Conservation (phyloP, 768 basidiomycete species). For the Tricholoma saponaceum region DNA sequence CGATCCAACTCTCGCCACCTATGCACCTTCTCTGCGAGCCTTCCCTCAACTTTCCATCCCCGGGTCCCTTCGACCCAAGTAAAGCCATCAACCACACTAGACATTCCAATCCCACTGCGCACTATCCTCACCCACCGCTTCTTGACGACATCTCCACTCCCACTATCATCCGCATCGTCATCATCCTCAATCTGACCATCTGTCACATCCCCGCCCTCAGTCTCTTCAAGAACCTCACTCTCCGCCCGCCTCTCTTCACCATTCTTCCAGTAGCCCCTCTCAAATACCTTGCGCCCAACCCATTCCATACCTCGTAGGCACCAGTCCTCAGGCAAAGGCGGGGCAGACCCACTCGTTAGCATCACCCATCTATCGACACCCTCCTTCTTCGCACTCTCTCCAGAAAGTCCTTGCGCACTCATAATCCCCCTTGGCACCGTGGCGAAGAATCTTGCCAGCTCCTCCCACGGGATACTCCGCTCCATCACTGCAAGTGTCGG, state of each 20-base stretch:
- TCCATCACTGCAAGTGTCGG: slow-evolving; percentile 62
- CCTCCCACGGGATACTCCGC: slow-evolving; percentile 80
- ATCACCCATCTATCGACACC: slow-evolving; percentile 49
- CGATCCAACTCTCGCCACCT: slow-evolving; percentile 69
- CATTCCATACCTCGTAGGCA: slow-evolving; percentile 95
- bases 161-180: slow-evolving; percentile 34
- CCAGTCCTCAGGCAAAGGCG: slow-evolving; percentile 91
- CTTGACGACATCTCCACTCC: slow-evolving; percentile 37
- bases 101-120: slow-evolving; percentile 65
- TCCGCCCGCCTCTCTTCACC: slow-evolving; percentile 64
- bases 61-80: slow-evolving; percentile 55
- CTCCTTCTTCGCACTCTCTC: slow-evolving; percentile 27
- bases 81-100: slow-evolving; percentile 73
- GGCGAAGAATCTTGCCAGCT: slow-evolving; percentile 61
- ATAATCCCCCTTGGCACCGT: slow-evolving; percentile 52
- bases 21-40: slow-evolving; percentile 62
- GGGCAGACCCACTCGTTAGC: slow-evolving; percentile 63
- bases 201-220: slow-evolving; percentile 50
- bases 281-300: slow-evolving; percentile 86
- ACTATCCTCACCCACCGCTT: slow-evolving; percentile 72
- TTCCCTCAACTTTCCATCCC: slow-evolving; percentile 62
- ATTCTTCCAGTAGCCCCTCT: slow-evolving; percentile 92
- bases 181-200: slow-evolving; percentile 87
- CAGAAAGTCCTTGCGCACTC: slow-evolving; percentile 38
- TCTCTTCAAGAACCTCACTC: slow-evolving; percentile 71